A percentile compares a stretch with the other conserved stretches of the same genome.
Evolutionary conservation across 139 green algal genomes (phyloP).

Genomic region (Penium margaritaceum): DNA sequence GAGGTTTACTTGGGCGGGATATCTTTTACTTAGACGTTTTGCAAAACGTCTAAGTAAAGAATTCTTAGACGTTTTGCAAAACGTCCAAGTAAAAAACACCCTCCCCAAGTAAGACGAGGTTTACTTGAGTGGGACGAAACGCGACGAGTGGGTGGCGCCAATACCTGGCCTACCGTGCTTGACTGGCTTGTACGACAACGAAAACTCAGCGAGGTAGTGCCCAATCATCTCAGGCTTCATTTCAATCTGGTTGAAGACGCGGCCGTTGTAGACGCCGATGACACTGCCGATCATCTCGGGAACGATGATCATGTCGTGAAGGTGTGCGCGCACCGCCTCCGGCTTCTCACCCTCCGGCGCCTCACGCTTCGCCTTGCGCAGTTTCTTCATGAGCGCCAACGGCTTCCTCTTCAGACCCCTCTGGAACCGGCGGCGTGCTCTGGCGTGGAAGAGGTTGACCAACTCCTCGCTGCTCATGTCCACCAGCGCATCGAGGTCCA

Average conservation of each 20-base stretch:
- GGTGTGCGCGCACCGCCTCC: constrained; percentile 91
- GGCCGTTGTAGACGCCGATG: constrained; percentile 97
- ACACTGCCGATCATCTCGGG: constrained; percentile 97
- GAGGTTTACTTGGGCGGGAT: too few species aligned
- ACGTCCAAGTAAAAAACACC: too few species aligned
- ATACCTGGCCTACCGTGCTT: constrained; percentile 94
- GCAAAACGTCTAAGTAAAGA: too few species aligned
- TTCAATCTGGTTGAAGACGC: constrained; percentile 96
- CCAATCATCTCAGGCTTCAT: constrained; percentile 93
- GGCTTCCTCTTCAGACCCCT: constrained; percentile 90
- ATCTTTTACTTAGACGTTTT: too few species aligned
- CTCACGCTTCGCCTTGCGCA: constrained; percentile 73
- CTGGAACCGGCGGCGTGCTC: constrained; percentile 68
- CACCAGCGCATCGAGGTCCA: constrained; percentile 97
- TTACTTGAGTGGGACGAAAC: constrained; percentile 98
- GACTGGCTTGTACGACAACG: constrained; percentile 96
- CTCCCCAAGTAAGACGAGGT: too few species aligned
- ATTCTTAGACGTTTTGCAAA: too few species aligned
- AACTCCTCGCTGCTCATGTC: constrained; percentile 88
- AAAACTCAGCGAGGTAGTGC: constrained; percentile 97
- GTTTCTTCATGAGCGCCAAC: constrained; percentile 88
- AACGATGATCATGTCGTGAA: constrained; percentile 97
- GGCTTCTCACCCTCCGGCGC: constrained; percentile 83
- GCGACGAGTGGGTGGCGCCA: constrained; percentile 79
- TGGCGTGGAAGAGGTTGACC: constrained; percentile 72